Evolutionary conservation across 1,139 yeast species (phyloP), one percentile per base, ranked within the genome.

Genomic region (Geotrichum citri-aurantii): DNA sequence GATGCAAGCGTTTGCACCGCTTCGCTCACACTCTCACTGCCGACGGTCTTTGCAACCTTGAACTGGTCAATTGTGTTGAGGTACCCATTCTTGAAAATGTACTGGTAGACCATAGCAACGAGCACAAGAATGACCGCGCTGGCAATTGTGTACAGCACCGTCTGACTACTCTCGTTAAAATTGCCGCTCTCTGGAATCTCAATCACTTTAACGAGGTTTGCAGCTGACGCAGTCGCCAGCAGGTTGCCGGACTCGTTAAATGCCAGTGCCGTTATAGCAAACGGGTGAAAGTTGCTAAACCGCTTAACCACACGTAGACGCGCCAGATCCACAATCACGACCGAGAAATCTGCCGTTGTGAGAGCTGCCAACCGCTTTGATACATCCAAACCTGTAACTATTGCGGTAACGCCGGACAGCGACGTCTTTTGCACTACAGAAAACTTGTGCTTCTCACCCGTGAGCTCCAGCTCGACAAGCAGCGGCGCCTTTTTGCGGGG

Each of bases 161-260:
- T 75, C 59, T 79, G 69, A 49, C 80, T 65, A 56, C 77, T 71
- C 56, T 71, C 72, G 67, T 79, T 68, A 48, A 80, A 64, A 12
- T 77, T 68, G 21, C 81, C 79, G 55, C 78, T 68, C 31, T 46
- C 31, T 71, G 95, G 92, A 26, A 89, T 71, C 60, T 77, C 78
- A 61, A 84, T 74, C 6, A 90, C 83, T 63, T 80, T 82, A 48
- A 91, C 80, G 0, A 90, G 80, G 62, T 88, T 86, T 1, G 95
- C 89, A 1, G 95, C 95, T 52, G 96, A 86, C 0, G 85, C 87
- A 17, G 92, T 82, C 1, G 92, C 95, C 54, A 91, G 74, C 58
- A 80, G 76, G 48, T 80, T 75, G 14, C 93, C 92, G 65, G 83
- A 80, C 10, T 89, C 86, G 17, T 89, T 85, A 62, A 91, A 83